Base-by-base conservation (phyloP, 176 grass and related monocot genomes). In the Carex littledalei region DNA sequence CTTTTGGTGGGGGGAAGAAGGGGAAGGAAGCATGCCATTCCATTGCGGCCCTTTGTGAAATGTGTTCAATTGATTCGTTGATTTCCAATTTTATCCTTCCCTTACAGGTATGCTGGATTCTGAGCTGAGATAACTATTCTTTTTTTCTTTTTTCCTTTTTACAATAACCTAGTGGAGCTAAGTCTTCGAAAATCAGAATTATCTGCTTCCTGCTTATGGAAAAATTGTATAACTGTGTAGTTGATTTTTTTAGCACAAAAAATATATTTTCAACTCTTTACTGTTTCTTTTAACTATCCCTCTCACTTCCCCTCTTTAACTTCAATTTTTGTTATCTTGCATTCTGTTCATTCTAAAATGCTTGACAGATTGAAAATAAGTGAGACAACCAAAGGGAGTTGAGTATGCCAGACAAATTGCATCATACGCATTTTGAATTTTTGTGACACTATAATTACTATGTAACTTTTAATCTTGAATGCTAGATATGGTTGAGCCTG, bases 31-130 rank as follows among this genome's bases (percentile, higher is more conserved):
- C 95, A 78, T 97, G 95, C 67, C 84, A 89, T 87, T 90, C 95
- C 69, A 97, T 97, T 81, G 92, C 92, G 54, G 89, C 88, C 72
- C 90, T 97, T 82, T 94, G 92, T 91, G 89, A 94, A 87, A 80
- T 86, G 56, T 91, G 86, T 63, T 94, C 92, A 79, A 97, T 97
- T 35, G 95, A 94, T 86, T 93, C 88, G 1, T 91, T 97, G 88
- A 91, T 97, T 94, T 94, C 91, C 82, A 91, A 82, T 79, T 97
- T 94, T 74, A 91, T 97, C 89, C 63, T 90, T 90, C 95, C 91
- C 0, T 89, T 97, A 86, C 94, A 97, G 94, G 94, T 94, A 87
- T 77, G 65, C 43, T 80, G 31, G 50, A 78, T 78, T 55, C 22
- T 26, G 12, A 32, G 21, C 50, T 50, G 74, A 56, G 47, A 16